Percentiles rank a stretch among this genome's conserved stretches.
These are phyloP conservation scores for Russula vinacea DNA, from an alignment of 768 basidiomycete species.

Conservation along the genomic window DNA sequence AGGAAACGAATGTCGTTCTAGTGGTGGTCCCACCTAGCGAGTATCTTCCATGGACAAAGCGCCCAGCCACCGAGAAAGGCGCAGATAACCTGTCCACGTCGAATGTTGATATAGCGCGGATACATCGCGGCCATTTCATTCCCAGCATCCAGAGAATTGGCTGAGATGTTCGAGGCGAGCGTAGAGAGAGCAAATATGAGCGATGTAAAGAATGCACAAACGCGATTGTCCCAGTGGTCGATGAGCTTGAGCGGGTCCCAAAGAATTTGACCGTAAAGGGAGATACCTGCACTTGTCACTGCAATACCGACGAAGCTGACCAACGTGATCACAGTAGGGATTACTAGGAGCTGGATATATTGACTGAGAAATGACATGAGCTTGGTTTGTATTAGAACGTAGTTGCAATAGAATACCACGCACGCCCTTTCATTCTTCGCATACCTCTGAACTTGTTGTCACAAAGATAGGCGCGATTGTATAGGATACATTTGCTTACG, in stretches of 20 bases:
- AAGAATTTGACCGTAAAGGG: slow-evolving; percentile 61
- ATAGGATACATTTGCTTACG: slow-evolving; percentile 32
- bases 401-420: slow-evolving; percentile 31
- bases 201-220: slow-evolving; percentile 79
- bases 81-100: slow-evolving; percentile 70
- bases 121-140: slow-evolving; percentile 80
- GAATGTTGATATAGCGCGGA: slow-evolving; percentile 77
- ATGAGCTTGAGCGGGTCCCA: slow-evolving; percentile 80
- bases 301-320: slow-evolving; percentile 78
- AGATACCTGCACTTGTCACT: slow-evolving; percentile 73
- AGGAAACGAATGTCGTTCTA: slow-evolving; percentile 20
- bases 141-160: slow-evolving; percentile 71
- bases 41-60: slow-evolving; percentile 81
- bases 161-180: slow-evolving; percentile 64
- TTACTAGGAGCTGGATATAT: slow-evolving; percentile 70
- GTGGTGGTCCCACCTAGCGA: slow-evolving; percentile 42
- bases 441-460: slow-evolving; percentile 51
- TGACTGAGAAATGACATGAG: slow-evolving; percentile 43
- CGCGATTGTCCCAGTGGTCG: slow-evolving; percentile 79
- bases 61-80: slow-evolving; percentile 83
- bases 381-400: background rate
- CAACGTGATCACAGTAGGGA: slow-evolving; percentile 73
- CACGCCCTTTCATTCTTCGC: slow-evolving; percentile 64
- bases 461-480: background rate
- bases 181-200: slow-evolving; percentile 72